Conservation (phyloP, 2,329 filamentous ascomycete genomes). For the Xylariaceae sp. region DNA sequence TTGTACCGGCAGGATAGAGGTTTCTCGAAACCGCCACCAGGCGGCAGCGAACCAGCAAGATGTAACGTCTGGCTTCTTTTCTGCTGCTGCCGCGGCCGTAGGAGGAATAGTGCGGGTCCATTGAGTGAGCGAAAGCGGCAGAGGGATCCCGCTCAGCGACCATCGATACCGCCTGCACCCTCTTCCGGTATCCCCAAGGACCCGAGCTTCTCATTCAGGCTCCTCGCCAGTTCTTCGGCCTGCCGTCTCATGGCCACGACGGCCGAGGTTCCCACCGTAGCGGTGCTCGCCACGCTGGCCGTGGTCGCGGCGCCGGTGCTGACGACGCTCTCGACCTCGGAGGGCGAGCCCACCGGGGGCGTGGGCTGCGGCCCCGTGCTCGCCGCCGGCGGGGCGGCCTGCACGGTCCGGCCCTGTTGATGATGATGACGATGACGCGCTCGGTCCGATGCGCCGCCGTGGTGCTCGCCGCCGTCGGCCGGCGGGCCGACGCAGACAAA, state of each 20-base stretch:
- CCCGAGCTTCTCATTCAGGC: slow-evolving; percentile 54
- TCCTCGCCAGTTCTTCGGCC: slow-evolving; percentile 50
- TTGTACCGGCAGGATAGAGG: too few relatives aligned
- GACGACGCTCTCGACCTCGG: slow-evolving; percentile 39
- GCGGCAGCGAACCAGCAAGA: too few relatives aligned
- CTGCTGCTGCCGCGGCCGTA: too few relatives aligned
- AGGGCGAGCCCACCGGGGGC: slow-evolving; percentile 27
- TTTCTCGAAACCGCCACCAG: too few relatives aligned
- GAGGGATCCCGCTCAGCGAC: slow-evolving; percentile 11
- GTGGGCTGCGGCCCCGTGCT: slow-evolving; percentile 22
- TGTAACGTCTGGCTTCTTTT: too few relatives aligned
- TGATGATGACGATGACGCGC: too few relatives aligned
- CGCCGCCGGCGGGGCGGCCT: slow-evolving; percentile 12
- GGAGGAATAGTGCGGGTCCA: too few relatives aligned
- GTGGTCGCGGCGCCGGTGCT: slow-evolving; percentile 39
- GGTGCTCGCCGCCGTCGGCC: slow-evolving; percentile 9
- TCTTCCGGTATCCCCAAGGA: slow-evolving; percentile 46
- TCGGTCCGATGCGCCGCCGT: too few relatives aligned
- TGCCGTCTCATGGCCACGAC: slow-evolving; percentile 47
- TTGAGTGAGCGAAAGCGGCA: too few relatives aligned
- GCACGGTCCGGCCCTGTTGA: slow-evolving; percentile 15
- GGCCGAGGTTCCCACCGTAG: slow-evolving; percentile 33
- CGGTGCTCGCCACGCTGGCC: slow-evolving; percentile 28
- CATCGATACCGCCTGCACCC: slow-evolving; percentile 24
- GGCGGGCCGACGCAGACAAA: slow-evolving; percentile 49